These are phyloP conservation scores for Megacollybia marginata DNA, from an alignment of 768 basidiomycete species.

Conservation along the genomic window DNA sequence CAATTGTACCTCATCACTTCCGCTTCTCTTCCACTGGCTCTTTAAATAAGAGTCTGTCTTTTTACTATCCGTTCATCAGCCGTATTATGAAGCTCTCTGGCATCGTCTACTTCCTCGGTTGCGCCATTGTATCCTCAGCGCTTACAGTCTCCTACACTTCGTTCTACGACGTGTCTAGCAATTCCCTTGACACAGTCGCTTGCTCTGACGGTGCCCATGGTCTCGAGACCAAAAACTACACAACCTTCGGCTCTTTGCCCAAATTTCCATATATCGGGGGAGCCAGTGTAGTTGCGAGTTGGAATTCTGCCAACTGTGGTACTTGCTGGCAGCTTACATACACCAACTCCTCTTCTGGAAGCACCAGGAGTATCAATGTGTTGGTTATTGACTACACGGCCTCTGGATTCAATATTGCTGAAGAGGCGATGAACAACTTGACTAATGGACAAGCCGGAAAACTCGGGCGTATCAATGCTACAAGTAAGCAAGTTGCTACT, in stretches of 20 bases:
- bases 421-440: slow-evolving; percentile 9
- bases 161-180: slow-evolving; percentile 4
- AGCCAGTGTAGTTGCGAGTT: slow-evolving; percentile 24
- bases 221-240: slow-evolving; percentile 23
- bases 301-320: slow-evolving; percentile 26
- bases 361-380: background rate
- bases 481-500: slow-evolving; percentile 1
- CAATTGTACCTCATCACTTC: too few relatives aligned
- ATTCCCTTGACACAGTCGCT: slow-evolving; percentile 21
- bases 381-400: slow-evolving; percentile 9
- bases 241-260: slow-evolving; percentile 28
- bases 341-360: slow-evolving; percentile 1
- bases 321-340: slow-evolving; percentile 9
- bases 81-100: too few relatives aligned
- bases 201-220: slow-evolving; percentile 36
- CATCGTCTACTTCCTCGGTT: too few relatives aligned
- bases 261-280: slow-evolving; percentile 33
- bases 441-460: slow-evolving; percentile 10
- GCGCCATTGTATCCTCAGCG: too few relatives aligned
- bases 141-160: too few relatives aligned
- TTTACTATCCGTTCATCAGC: too few relatives aligned
- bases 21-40: too few relatives aligned
- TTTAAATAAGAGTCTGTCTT: too few relatives aligned
- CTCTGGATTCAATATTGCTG: slow-evolving; percentile 8
- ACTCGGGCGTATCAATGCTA: slow-evolving; percentile 8